Conservation (phyloP, 306 rosid species). For the Pyrus bretschneideri region DNA sequence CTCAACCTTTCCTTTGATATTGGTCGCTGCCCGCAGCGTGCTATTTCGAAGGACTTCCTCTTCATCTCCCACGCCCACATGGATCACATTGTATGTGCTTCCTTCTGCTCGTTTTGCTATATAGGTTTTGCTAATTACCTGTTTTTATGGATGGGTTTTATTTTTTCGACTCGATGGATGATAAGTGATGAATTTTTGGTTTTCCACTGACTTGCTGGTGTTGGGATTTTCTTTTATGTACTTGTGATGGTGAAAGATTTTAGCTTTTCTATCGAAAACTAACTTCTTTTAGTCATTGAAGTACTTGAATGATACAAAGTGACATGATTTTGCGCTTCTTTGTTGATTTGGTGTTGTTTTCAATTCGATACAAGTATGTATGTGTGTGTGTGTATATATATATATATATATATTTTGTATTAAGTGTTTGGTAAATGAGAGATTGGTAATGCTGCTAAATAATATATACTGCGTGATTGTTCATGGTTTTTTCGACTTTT, state of each 20-base stretch:
- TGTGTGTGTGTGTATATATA: too few species aligned
- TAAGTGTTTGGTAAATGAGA: neutral
- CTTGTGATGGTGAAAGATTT: neutral
- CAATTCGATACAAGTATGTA: too few species aligned
- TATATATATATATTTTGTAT: neutral
- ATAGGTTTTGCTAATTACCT: neutral
- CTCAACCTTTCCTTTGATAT: slow-evolving; percentile 76
- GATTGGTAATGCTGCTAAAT: neutral
- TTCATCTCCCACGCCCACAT: slow-evolving; percentile 90
- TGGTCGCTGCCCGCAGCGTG: slow-evolving; percentile 92
- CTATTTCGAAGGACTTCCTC: slow-evolving; percentile 67
- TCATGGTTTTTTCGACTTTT: neutral
- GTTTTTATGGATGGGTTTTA: neutral
- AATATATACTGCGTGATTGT: neutral
- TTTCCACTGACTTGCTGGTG: neutral
- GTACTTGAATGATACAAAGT: neutral
- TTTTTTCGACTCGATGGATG: neutral
- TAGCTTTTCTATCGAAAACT: neutral
- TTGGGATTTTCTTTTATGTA: neutral
- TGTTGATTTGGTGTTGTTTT: neutral
- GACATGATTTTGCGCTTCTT: neutral
- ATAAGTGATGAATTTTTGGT: neutral
- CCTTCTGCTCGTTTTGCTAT: neutral
- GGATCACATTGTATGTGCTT: slow-evolving; percentile 82
- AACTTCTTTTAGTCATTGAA: neutral